These are phyloP conservation scores for Farysia itapuensis DNA, from an alignment of 1,284 basidiomycete species.

Conservation along the genomic window DNA sequence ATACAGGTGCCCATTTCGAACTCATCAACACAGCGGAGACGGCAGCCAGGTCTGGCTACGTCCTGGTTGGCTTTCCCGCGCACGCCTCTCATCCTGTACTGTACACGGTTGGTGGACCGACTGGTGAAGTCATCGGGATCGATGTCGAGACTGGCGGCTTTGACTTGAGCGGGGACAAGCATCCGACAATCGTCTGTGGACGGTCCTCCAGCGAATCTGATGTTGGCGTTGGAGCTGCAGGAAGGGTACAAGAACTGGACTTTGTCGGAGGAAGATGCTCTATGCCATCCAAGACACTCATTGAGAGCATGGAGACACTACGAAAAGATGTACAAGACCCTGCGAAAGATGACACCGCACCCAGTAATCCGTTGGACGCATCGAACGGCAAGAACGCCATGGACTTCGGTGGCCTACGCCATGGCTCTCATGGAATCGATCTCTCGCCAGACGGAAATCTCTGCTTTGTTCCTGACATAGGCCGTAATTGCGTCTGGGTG, in stretches of 20 bases:
- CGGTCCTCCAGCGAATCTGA: conserved; percentile 4
- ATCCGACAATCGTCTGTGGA: conserved; percentile 5
- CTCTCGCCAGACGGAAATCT: conserved; percentile 15
- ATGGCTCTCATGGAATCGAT: conserved; percentile 24
- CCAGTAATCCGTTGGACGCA: conserved; percentile 21
- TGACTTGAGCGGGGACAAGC: conserved; percentile 13
- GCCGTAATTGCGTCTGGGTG: conserved; percentile 61
- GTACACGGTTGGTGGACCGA: conserved; percentile 61
- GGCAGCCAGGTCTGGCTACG: conserved; percentile 36
- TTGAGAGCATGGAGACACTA: too few species aligned
- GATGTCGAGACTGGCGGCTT: conserved; percentile 53
- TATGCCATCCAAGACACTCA: conserved; percentile 23
- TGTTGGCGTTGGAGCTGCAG: conserved; percentile 14
- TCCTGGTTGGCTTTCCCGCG: conserved; percentile 24
- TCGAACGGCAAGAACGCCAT: conserved; percentile 25
- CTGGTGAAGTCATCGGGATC: conserved; percentile 59
- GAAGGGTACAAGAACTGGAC: conserved; percentile 52
- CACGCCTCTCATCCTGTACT: conserved; percentile 42
- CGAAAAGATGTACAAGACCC: not conserved
- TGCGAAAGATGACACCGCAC: not conserved
- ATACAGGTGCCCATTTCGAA: conserved; percentile 4
- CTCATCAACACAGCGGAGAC: conserved; percentile 39
- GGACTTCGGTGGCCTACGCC: conserved; percentile 44
- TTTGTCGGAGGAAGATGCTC: conserved; percentile 44
- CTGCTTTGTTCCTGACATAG: conserved; percentile 40